phyloP scores from a whole-genome alignment of 495 filamentous ascomycete genomes.

The Lepraria neglecta region DNA sequence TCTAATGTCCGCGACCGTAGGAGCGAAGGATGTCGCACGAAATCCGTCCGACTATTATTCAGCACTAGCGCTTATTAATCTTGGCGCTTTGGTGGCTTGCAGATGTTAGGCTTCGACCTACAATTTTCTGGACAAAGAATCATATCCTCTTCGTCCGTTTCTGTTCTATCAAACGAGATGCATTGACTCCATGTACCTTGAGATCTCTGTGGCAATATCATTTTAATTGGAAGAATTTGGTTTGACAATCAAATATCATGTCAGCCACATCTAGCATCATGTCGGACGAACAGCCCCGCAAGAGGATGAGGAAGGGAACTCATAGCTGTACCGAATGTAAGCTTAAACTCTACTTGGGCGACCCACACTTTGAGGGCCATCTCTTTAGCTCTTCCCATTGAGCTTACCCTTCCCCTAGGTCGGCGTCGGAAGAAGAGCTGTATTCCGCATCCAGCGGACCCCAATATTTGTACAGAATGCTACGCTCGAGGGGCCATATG shows the following conservation, averaged over 20 bases:
- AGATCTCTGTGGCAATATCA: too few relatives aligned
- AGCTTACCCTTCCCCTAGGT: conserved; percentile 24
- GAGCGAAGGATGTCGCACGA: too few relatives aligned
- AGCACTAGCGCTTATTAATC: too few relatives aligned
- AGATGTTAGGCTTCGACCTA: too few relatives aligned
- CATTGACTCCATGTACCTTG: too few relatives aligned
- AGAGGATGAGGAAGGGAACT: conserved; percentile 50
- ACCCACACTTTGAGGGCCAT: background rate
- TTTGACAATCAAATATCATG: background rate
- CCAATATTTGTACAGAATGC: conserved; percentile 37
- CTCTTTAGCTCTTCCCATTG: background rate
- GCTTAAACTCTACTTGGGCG: background rate
- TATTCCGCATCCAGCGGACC: conserved; percentile 32
- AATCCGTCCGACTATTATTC: too few relatives aligned
- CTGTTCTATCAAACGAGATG: background rate
- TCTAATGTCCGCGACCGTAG: background rate
- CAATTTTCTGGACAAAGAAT: too few relatives aligned
- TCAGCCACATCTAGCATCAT: conserved; percentile 22
- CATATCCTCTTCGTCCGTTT: too few relatives aligned
- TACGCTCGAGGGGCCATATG: conserved; percentile 33
- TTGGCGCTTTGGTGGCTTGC: too few relatives aligned
- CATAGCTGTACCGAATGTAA: conserved; percentile 53
- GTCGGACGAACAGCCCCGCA: conserved; percentile 29
- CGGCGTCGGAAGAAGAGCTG: conserved; percentile 41
- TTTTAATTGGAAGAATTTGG: too few relatives aligned